Conservation (phyloP, 2,329 filamentous ascomycete genomes). For the Penicillium sp. region DNA sequence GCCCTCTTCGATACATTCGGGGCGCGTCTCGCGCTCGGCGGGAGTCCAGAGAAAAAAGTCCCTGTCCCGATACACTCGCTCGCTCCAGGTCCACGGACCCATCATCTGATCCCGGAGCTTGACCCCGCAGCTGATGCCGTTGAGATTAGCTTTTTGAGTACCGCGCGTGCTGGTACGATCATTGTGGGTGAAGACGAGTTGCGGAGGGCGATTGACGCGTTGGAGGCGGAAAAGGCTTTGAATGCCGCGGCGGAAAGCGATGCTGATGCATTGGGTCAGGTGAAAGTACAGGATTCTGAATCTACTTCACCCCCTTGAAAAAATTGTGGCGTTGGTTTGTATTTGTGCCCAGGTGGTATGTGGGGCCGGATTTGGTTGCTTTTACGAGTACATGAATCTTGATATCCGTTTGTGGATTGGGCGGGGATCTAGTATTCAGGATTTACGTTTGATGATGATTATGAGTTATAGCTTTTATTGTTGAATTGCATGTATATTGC, state of each 20-base stretch:
- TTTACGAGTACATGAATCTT: too few relatives aligned
- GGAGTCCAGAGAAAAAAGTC: slow-evolving; percentile 3
- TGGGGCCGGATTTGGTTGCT: too few relatives aligned
- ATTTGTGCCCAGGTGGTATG: too few relatives aligned
- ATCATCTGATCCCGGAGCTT: slow-evolving; percentile 31
- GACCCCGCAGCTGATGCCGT: slow-evolving; percentile 42
- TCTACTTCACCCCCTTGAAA: too few relatives aligned
- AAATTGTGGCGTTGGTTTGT: too few relatives aligned
- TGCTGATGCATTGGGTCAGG: not conserved
- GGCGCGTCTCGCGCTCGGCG: slow-evolving; percentile 6
- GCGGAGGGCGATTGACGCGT: slow-evolving; percentile 63
- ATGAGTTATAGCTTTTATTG: too few relatives aligned
- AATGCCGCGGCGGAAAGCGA: slow-evolving; percentile 4
- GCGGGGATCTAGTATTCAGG: too few relatives aligned
- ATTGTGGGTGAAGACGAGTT: slow-evolving; percentile 73
- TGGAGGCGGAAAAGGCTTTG: slow-evolving; percentile 43
- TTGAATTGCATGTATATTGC: too few relatives aligned
- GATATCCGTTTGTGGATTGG: too few relatives aligned
- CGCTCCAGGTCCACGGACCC: slow-evolving; percentile 15
- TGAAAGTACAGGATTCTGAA: too few relatives aligned
- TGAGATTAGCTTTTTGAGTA: slow-evolving; percentile 87
- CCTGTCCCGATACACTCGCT: slow-evolving; percentile 6
- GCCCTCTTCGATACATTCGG: slow-evolving; percentile 16
- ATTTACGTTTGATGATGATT: too few relatives aligned
- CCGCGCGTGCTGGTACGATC: slow-evolving; percentile 80